A percentile compares a stretch with the other conserved stretches of the same genome.
Conservation (phyloP, 202 grass and related monocot genomes). For the Schoenoplectus tabernaemontani region DNA sequence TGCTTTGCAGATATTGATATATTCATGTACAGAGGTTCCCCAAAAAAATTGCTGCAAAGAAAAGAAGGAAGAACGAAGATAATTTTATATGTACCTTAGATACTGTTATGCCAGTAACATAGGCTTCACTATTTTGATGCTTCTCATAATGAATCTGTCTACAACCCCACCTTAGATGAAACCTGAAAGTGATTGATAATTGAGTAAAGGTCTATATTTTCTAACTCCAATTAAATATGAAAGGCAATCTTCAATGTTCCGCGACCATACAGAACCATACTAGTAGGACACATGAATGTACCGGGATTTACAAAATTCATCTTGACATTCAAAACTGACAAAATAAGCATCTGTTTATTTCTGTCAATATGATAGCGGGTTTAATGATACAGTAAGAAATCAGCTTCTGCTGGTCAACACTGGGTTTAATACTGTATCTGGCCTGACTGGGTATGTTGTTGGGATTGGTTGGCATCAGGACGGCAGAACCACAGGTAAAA, state of each 20-base stretch:
- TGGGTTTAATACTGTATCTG: neutral
- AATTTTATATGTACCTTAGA: slow-evolving; percentile 44
- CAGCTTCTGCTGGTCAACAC: neutral
- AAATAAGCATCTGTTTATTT: neutral
- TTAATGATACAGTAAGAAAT: neutral
- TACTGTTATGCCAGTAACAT: slow-evolving; percentile 75
- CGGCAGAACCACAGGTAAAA: neutral
- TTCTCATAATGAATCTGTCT: slow-evolving; percentile 85
- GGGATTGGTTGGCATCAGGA: neutral
- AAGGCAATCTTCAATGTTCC: neutral
- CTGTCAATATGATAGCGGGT: neutral
- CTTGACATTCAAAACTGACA: slow-evolving; percentile 1
- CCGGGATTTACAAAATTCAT: neutral
- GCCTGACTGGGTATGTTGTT: neutral
- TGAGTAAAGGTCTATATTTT: neutral
- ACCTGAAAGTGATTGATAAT: slow-evolving; percentile 41
- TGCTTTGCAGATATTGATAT: neutral
- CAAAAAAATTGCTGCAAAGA: neutral
- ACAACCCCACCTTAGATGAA: slow-evolving; percentile 96
- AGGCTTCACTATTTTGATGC: slow-evolving; percentile 47
- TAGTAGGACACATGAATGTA: neutral
- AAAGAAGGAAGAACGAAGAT: neutral
- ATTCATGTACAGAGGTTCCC: neutral
- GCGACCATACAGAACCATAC: neutral
- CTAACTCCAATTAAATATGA: neutral